These are phyloP conservation scores for Mycena albidolilacea DNA, from an alignment of 768 basidiomycete genomes.

Conservation along the genomic window DNA sequence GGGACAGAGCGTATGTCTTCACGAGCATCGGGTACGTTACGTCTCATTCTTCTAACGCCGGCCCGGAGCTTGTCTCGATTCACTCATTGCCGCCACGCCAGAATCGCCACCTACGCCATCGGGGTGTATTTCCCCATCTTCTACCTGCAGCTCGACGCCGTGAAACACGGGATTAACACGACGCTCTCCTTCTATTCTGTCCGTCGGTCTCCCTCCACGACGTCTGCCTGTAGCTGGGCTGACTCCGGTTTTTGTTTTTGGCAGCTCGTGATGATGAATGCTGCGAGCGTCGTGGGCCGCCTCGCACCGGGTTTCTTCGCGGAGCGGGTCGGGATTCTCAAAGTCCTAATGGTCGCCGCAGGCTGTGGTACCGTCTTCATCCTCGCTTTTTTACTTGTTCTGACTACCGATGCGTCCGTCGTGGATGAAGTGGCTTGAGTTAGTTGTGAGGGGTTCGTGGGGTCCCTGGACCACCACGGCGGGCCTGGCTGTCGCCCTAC, in stretches of 20 bases:
- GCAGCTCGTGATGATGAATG: conserved; percentile 58
- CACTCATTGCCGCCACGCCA: neutral
- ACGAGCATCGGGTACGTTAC: conserved; percentile 37
- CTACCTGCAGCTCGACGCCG: conserved; percentile 55
- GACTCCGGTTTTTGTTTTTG: too few relatives aligned
- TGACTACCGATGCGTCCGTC: too few relatives aligned
- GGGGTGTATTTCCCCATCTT: conserved; percentile 53
- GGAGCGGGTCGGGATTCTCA: conserved; percentile 46
- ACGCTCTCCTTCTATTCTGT: conserved; percentile 58
- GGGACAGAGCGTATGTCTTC: conserved; percentile 44
- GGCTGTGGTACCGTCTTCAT: conserved; percentile 45
- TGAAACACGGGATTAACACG: conserved; percentile 45
- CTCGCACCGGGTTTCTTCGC: conserved; percentile 53
- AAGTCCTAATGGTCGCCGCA: conserved; percentile 45
- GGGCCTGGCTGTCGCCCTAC: too few relatives aligned
- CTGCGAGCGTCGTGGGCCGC: conserved; percentile 54
- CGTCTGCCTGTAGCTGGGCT: neutral
- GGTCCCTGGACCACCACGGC: too few relatives aligned
- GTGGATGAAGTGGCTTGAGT: too few relatives aligned
- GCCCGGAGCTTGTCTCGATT: neutral
- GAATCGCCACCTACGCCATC: conserved; percentile 38
- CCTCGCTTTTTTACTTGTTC: conserved; percentile 27
- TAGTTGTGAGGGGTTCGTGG: too few relatives aligned
- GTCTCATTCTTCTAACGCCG: too few relatives aligned
- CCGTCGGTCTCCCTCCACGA: conserved; percentile 14